Evolutionary conservation across 176 grass and related monocot genomes (phyloP).

Genomic region (Carex scoparia): DNA sequence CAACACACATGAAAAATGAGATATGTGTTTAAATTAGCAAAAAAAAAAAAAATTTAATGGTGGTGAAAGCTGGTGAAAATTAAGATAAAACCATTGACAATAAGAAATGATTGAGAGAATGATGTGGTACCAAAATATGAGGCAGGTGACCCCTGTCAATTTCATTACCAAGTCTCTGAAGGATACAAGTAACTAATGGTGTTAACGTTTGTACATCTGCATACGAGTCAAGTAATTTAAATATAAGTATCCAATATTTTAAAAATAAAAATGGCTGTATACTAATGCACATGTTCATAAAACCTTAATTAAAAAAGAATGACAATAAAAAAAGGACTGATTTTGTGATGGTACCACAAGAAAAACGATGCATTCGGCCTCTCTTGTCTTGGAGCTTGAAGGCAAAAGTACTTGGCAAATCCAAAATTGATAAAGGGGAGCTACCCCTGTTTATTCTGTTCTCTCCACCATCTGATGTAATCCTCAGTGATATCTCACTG

Average conservation of each 20-base stretch:
- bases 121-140: conserved; percentile 47
- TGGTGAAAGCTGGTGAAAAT: no score
- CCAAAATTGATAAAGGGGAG: conserved; percentile 20
- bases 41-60: no score
- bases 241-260: no score
- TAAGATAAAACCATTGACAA: no score
- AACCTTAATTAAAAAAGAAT: background rate
- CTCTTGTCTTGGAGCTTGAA: conserved; percentile 72
- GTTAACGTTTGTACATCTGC: conserved; percentile 65
- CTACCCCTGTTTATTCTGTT: background rate
- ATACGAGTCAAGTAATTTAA: background rate
- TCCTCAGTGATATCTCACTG: conserved; percentile 44
- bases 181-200: conserved; percentile 60
- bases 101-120: background rate
- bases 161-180: conserved; percentile 48
- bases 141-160: conserved; percentile 39
- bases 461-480: conserved; percentile 44
- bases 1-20: background rate
- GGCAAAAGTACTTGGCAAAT: conserved; percentile 28
- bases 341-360: conserved; percentile 37
- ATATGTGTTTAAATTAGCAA: background rate
- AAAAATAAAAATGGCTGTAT: background rate
- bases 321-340: background rate
- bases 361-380: conserved; percentile 66
- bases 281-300: background rate